These are phyloP conservation scores for Cunninghamia lanceolata DNA, from an alignment of 75 land plant species.

Conservation along the genomic window DNA sequence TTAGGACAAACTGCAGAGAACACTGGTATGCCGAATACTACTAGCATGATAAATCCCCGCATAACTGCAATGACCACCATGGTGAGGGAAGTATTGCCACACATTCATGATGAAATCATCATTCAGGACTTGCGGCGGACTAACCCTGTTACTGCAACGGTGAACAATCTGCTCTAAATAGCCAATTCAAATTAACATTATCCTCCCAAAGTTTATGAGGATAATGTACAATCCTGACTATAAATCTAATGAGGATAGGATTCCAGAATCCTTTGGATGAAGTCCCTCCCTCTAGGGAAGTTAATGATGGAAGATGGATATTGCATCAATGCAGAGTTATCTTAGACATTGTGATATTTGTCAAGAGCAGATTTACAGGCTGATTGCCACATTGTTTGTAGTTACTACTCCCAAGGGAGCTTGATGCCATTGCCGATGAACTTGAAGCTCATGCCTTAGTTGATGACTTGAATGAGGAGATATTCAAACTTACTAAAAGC, in stretches of 20 bases:
- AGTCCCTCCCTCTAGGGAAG: too few relatives aligned
- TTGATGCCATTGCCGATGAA: too few relatives aligned
- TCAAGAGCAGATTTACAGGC: too few relatives aligned
- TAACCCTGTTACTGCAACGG: constrained; percentile 61
- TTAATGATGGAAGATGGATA: too few relatives aligned
- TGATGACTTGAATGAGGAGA: too few relatives aligned
- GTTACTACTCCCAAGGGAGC: too few relatives aligned
- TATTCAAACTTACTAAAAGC: too few relatives aligned
- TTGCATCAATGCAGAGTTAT: too few relatives aligned
- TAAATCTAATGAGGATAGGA: background rate
- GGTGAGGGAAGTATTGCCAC: constrained; percentile 88
- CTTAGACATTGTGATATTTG: too few relatives aligned
- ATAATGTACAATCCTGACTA: background rate
- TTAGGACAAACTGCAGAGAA: constrained; percentile 31
- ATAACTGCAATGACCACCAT: constrained; percentile 75
- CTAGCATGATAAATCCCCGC: constrained; percentile 18
- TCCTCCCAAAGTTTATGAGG: background rate
- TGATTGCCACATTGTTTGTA: too few relatives aligned
- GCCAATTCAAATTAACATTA: background rate
- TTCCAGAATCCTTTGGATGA: background rate
- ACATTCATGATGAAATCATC: constrained; percentile 82
- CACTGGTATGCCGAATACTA: constrained; percentile 5
- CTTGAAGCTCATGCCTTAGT: too few relatives aligned
- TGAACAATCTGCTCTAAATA: constrained; percentile 71
- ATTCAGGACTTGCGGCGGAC: constrained; percentile 85